Base-by-base conservation (phyloP, 2,329 filamentous ascomycete species). In the Penicillium crustosum region DNA sequence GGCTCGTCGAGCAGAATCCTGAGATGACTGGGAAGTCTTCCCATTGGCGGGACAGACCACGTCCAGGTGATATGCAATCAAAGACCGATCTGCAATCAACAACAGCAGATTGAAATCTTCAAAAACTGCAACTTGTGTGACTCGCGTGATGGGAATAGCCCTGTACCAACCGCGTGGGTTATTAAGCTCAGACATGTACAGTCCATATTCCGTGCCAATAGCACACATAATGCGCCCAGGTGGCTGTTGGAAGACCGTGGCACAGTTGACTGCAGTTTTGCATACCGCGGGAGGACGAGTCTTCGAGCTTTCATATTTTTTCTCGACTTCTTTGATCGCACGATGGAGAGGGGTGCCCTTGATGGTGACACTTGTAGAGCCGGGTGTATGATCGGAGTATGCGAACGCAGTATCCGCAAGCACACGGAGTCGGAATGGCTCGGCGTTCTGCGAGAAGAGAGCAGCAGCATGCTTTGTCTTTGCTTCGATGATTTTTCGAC, bases 51-150 rank as follows among this genome's bases (percentile, higher is more conserved):
- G 81, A 62, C 83, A 86, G 2, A 99, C 84, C 7, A 91, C 86
- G 70, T 99, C 95, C 42, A 99, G 84, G 53, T 96, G 93, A 72
- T 97, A 97, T 2, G 93, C 93, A 63, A 97, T 91, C 27, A 99
- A 81, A 15, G 90, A 89, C 72, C 93, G 93, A 75, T 99, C 94
- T 0, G 93, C 87, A 63, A 97, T 92, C 59, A 99, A 82, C 29
- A 99, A 81, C 73, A 96, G 94, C 15, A 97, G 82, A 43, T 91
- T 94, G 73, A 97, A 97, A 64, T 97, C 94, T 71, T 99, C 95
- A 7, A 99, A 84, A 0, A 99, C 90, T 0, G 94, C 89, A 48
- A 99, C 90, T 72, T 99, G 94, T 2, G 93, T 95, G 17, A 99
- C 93, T 57, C 87, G 86, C 45, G 79, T 79, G 64, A 87, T 86